Percentiles rank a stretch among this genome's conserved stretches.
Evolutionary conservation across 73 alveolate species (phyloP).

Genomic region (Paramecium sonneborni): DNA sequence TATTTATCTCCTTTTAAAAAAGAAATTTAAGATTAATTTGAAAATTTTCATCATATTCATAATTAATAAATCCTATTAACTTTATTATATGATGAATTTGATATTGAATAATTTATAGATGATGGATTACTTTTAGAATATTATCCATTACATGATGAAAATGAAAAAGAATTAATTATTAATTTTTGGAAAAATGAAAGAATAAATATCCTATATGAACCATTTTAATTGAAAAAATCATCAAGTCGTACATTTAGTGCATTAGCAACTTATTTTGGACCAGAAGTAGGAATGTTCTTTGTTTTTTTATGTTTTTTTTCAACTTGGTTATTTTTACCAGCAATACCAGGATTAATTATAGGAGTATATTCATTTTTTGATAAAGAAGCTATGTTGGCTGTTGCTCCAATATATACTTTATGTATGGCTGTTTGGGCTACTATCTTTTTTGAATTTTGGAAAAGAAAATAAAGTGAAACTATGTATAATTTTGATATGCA

Average conservation of each 20-base stretch:
- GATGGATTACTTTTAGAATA: not conserved
- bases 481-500: slow-evolving; percentile 22
- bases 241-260: not conserved
- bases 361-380: not conserved
- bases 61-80: not conserved
- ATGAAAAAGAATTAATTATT: not conserved
- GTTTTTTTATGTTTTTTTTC: not conserved
- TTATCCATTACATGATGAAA: not conserved
- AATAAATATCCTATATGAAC: not conserved
- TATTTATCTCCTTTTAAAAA: not conserved
- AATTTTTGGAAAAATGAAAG: not conserved
- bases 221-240: not conserved
- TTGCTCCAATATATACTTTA: not conserved
- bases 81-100: not conserved
- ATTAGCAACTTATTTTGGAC: not conserved
- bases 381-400: not conserved
- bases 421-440: slow-evolving; percentile 43
- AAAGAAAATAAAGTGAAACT: slow-evolving; percentile 44
- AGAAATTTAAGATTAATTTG: not conserved
- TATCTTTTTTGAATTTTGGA: slow-evolving; percentile 47
- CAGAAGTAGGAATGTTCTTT: not conserved
- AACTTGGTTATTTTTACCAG: slow-evolving; percentile 35
- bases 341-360: not conserved
- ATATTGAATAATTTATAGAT: not conserved
- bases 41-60: slow-evolving; percentile 13